Evolutionary conservation across 805 yeast genomes (phyloP), one percentile per base, ranked within the genome.

Genomic region (Kluyveromyces dobzhanskii): DNA sequence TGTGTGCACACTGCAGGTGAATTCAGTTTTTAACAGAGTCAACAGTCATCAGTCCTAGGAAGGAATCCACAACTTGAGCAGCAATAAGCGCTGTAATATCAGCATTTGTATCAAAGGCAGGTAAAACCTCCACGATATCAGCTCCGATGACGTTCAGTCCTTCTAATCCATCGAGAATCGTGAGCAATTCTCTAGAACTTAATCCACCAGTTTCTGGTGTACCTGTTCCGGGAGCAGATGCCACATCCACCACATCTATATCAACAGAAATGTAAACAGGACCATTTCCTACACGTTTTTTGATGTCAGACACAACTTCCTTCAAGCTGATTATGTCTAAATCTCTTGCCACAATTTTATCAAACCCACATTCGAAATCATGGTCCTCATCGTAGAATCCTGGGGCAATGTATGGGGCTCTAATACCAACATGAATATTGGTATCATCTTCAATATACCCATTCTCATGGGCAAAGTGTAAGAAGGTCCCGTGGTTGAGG

Each of bases 121-220:
- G 84, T 21, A 78, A 61, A 4, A 79, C 85, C 55, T 79, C 85
- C 3, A 79, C 85, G 17, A 79, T 69, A 49, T 79, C 86, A 13
- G 78, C 82, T 4, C 85, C 86, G 2, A 79, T 73, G 23, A 79
- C 42, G 39, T 76, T 67, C 35, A 79, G 56, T 0, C 76, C 78
- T 39, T 70, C 75, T 17, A 80, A 58, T 0, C 75, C 78, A 32
- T 79, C 78, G 27, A 79, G 49, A 16, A 78, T 61, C 2, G 68
- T 59, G 44, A 76, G 64, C 16, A 78, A 61, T 53, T 79, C 85
- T 24, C 86, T 62, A 1, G 76, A 61, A 4, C 73, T 70, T 66
- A 77, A 74, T 9, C 86, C 86, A 8, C 84, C 86, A 1, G 71
- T 71, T 50, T 80, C 85, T 46, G 77, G 71, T 5, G 86, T 79